Percentiles rank a stretch among this genome's conserved stretches.
phyloP scores from a whole-genome alignment of 192 early-diverging fungal species.

The Dispira simplex region DNA sequence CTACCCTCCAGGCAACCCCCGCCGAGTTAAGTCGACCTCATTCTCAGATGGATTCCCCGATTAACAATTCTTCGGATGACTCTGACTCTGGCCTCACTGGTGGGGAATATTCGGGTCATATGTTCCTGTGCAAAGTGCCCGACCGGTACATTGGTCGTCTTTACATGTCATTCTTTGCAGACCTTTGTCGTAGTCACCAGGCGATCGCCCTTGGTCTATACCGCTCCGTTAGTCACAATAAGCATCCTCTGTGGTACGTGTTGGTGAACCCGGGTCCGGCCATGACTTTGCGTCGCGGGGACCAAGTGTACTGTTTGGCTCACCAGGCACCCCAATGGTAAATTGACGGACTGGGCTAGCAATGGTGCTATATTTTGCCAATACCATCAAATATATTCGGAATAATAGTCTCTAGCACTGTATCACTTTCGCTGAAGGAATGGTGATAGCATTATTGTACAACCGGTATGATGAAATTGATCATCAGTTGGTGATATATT shows the following conservation, averaged over 20 bases:
- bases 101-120: slow-evolving; percentile 20
- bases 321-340: not conserved
- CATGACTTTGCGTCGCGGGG: slow-evolving; percentile 31
- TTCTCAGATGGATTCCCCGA: slow-evolving; percentile 13
- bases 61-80: not conserved
- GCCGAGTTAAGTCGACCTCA: slow-evolving; percentile 10
- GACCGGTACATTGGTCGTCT: slow-evolving; percentile 21
- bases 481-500: too few species aligned
- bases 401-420: too few species aligned
- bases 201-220: slow-evolving; percentile 51
- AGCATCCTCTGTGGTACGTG: slow-evolving; percentile 35
- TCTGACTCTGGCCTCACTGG: slow-evolving; percentile 10
- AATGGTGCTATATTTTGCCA: too few species aligned
- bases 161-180: slow-evolving; percentile 31
- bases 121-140: slow-evolving; percentile 31
- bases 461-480: too few species aligned
- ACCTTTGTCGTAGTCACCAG: slow-evolving; percentile 27
- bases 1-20: slow-evolving; percentile 12
- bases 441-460: too few species aligned
- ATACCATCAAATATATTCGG: too few species aligned
- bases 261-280: slow-evolving; percentile 37
- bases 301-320: slow-evolving; percentile 39
- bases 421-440: too few species aligned
- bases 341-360: not conserved
- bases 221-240: slow-evolving; percentile 30